Conservation (phyloP, 768 basidiomycete species). For the Cubamyces sp. region DNA sequence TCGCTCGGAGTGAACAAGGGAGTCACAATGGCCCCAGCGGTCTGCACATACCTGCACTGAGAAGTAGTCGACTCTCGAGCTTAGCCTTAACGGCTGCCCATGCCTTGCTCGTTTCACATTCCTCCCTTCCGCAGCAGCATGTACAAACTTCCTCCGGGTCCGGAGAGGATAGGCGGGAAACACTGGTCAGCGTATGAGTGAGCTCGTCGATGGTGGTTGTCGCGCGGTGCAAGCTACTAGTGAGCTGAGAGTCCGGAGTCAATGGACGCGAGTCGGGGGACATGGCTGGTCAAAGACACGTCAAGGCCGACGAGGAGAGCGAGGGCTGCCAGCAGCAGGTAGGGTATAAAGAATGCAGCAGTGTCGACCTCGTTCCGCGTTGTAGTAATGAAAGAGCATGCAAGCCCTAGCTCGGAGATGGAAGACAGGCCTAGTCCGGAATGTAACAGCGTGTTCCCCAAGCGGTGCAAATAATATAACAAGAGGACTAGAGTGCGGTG, state of each 20-base stretch:
- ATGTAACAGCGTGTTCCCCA: conserved; percentile 4
- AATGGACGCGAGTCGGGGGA: conserved; percentile 26
- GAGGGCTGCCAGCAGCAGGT: conserved; percentile 19
- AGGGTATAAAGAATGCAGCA: conserved; percentile 10
- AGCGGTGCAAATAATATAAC: background rate
- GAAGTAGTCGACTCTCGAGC: conserved; percentile 74
- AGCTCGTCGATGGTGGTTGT: conserved; percentile 74
- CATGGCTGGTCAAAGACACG: conserved; percentile 20
- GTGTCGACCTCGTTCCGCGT: conserved; percentile 7
- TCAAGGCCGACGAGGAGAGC: background rate
- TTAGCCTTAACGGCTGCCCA: conserved; percentile 70
- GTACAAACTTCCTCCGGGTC: conserved; percentile 55
- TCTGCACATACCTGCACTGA: conserved; percentile 78
- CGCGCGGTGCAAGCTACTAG: conserved; percentile 36
- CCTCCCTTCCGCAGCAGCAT: conserved; percentile 70
- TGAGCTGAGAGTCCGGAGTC: conserved; percentile 36
- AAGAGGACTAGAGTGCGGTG: too few relatives aligned
- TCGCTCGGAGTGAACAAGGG: conserved; percentile 6
- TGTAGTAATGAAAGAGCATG: conserved; percentile 16
- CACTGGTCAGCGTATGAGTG: conserved; percentile 70
- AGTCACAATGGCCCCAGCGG: background rate
- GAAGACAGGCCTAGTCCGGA: conserved; percentile 4
- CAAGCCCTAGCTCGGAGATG: conserved; percentile 15
- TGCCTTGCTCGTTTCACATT: conserved; percentile 64
- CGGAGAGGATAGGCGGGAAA: conserved; percentile 76